Conservation (phyloP, 768 basidiomycete genomes). For the Pleurotus salmoneostramineus region DNA sequence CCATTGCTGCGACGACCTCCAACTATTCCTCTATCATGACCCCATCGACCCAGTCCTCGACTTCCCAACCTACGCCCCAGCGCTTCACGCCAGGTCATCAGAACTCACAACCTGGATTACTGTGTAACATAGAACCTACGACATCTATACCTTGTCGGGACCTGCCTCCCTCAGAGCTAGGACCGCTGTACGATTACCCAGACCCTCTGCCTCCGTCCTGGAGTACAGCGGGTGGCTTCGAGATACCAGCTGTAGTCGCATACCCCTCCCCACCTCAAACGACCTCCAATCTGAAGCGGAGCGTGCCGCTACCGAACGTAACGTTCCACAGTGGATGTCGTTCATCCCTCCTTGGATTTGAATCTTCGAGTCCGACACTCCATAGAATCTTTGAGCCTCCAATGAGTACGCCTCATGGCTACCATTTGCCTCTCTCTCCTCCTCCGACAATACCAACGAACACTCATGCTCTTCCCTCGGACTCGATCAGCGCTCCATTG, state of each 20-base stretch:
- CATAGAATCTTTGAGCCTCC: constrained; percentile 31
- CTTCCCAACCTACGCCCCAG: constrained; percentile 1
- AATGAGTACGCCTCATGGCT: constrained; percentile 24
- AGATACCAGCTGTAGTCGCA: constrained; percentile 1
- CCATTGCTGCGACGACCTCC: constrained; percentile 4
- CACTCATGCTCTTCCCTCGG: constrained; percentile 31
- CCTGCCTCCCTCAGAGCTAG: neutral
- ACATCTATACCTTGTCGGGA: neutral
- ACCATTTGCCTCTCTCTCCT: constrained; percentile 32
- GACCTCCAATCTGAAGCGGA: constrained; percentile 21
- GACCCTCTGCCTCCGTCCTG: constrained; percentile 8
- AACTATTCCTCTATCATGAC: constrained; percentile 4
- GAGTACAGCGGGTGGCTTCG: constrained; percentile 9
- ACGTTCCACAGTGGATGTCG: constrained; percentile 5
- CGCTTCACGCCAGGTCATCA: constrained; percentile 7
- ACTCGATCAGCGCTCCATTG: constrained; percentile 13
- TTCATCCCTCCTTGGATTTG: neutral
- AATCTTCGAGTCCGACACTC: neutral
- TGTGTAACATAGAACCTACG: constrained; percentile 4
- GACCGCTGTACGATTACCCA: constrained; percentile 1
- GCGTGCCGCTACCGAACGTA: constrained; percentile 18
- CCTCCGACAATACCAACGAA: constrained; percentile 36
- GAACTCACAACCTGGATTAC: neutral
- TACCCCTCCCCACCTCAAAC: constrained; percentile 23
- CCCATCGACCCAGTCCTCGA: constrained; percentile 1